phyloP scores from a whole-genome alignment of 2,329 filamentous ascomycete species.

The Ustilaginoidea virens region DNA sequence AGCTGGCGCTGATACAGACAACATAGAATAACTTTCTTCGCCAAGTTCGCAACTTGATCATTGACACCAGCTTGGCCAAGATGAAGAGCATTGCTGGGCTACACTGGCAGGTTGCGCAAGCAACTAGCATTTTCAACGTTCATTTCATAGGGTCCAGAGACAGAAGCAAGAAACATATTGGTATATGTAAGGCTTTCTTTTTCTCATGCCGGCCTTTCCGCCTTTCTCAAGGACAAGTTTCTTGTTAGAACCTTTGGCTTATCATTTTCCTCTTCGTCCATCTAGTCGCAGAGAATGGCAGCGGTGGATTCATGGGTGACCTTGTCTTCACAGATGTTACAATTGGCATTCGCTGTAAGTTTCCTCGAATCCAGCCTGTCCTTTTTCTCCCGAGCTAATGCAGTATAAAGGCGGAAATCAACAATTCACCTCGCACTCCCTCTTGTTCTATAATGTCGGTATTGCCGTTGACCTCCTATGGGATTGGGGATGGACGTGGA shows the following conservation, averaged over 20 bases:
- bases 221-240: not conserved
- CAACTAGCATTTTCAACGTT: conserved; percentile 34
- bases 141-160: conserved; percentile 21
- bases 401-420: conserved; percentile 66
- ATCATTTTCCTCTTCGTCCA: no score
- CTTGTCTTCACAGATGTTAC: conserved; percentile 54
- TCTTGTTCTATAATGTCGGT: conserved; percentile 66
- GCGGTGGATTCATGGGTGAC: conserved; percentile 24
- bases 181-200: not conserved
- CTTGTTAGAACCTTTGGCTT: not conserved
- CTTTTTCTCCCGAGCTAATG: conserved; percentile 35
- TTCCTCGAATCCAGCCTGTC: not conserved
- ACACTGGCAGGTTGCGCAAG: conserved; percentile 46
- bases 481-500: conserved; percentile 79
- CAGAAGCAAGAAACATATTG: not conserved
- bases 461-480: conserved; percentile 81
- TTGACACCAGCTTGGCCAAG: conserved; percentile 26
- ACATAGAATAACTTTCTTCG: conserved; percentile 45
- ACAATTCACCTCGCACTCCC: conserved; percentile 72
- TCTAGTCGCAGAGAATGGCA: conserved; percentile 15
- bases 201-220: conserved; percentile 17
- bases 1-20: conserved; percentile 9
- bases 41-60: conserved; percentile 48
- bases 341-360: conserved; percentile 1
- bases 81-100: not conserved